phyloP scores from a whole-genome alignment of 371 early-diverging fungal genomes.

The Mucor saturninus region DNA sequence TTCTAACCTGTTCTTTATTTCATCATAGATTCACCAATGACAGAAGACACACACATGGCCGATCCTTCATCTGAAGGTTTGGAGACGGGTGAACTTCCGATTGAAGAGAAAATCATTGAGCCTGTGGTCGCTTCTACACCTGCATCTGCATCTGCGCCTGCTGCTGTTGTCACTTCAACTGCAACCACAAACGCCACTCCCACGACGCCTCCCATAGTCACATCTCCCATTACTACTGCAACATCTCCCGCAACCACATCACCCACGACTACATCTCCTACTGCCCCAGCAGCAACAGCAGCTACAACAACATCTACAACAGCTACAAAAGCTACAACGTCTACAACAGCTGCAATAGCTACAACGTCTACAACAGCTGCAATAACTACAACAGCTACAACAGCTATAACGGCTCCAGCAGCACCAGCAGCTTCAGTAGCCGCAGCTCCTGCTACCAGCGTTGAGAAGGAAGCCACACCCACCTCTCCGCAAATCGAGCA shows the following conservation, averaged over 20 bases:
- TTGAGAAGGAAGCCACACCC: constrained; percentile 2
- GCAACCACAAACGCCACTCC: background rate
- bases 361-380: too few species aligned
- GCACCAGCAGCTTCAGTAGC: background rate
- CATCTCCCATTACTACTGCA: background rate
- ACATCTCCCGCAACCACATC: background rate
- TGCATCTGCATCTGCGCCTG: too few species aligned
- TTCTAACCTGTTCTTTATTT: background rate
- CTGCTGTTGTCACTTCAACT: too few species aligned
- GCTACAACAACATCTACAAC: background rate
- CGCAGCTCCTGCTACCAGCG: background rate
- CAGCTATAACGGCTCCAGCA: background rate
- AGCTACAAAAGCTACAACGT: too few species aligned
- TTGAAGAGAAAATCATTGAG: background rate
- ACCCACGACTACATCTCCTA: background rate
- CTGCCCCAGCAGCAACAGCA: background rate
- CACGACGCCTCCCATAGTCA: background rate
- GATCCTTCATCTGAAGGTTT: background rate
- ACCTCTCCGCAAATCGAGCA: constrained; percentile 24
- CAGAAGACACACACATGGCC: background rate
- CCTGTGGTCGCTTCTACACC: too few species aligned
- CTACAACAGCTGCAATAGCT: too few species aligned
- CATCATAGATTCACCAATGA: constrained; percentile 5
- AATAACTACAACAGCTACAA: too few species aligned
- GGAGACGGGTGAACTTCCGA: constrained; percentile 11